Evolutionary conservation across 2,329 filamentous ascomycete species (phyloP), one percentile per base, ranked within the genome.

Genomic region (Trichoderma lentiforme): DNA sequence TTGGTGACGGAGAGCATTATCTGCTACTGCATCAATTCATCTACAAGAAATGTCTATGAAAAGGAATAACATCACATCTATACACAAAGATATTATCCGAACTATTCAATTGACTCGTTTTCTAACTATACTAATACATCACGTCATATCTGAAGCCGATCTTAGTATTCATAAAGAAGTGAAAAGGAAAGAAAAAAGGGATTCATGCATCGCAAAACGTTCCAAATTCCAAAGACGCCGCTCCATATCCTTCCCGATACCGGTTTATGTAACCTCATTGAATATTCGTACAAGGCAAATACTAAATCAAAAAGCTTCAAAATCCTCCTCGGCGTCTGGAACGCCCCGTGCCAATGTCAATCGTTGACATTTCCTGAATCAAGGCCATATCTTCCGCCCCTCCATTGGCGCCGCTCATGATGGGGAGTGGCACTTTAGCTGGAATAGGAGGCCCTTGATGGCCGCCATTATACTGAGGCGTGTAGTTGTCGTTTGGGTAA

Each of bases 321-420:
- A 83, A 84, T 28, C 82, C 83, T 36, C 83, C 82, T 67, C 86
- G 85, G 58, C 88, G 82, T 76, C 87, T 83, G 30, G 87, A 86
- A 72, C 89, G 83, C 4, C 89, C 89, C 28, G 83, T 83, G n/a
- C 90, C 90, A 74, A 92, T 87, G 76, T 92, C 89, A 73, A 92
- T 91, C 62, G 85, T 84, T 76, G 86, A 89, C 85, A 95, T 87
- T 81, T 95, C 92, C 74, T 93, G 85, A 80, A 92, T 87, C 67
- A 95, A 81, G 24, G 91, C 88, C 80, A 86, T 85, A 74, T 88
- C 84, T 71, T 86, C 86, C 30, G 81, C 80, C 18, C 79, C 81
- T 66, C 80, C 82, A 39, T 82, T 81, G 6, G 80, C 81, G 36
- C 82, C 84, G 73, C 83, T 86, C 82, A 84, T 86, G n/a, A 80